Evolutionary conservation across 768 basidiomycete genomes (phyloP), one percentile per base, ranked within the genome.

Genomic region (Naganishia onofrii): DNA sequence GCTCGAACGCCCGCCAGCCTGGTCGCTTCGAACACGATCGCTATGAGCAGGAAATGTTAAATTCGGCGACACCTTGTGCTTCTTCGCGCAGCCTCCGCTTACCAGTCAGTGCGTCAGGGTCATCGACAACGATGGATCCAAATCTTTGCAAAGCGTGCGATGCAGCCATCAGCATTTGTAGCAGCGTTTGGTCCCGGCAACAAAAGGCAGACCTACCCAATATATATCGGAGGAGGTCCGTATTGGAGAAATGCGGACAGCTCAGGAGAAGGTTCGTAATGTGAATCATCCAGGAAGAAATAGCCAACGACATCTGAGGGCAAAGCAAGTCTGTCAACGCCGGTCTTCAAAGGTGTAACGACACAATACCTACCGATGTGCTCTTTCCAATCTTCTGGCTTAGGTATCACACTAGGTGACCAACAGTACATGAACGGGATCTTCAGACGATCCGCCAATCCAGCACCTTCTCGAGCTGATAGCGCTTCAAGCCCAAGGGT

Each of bases 371-470:
- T 58, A 86, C 86, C 87, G 48, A 87, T 87, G 74, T 87, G 80
- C 67, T 84, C 85, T 71, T 84, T 86, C 88, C 88, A 89, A 77
- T 88, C 88, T 17, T 81, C 72, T 0, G 88, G 87, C 73, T 87
- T 87, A 0, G 86, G 86, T 0, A 88, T 85, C 28, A 89, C 73
- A 0, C 84, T 82, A 3, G 85, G 84, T 54, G 85, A 86, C 84
- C 88, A 86, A 74, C 87, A 87, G 74, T 88, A 88, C 3, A 87
- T 87, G 84, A 85, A 87, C 3, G 87, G 87, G 2, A 87, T 78
- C 70, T 85, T 85, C 32, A 87, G 76, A 15, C 84, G 79, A 71
- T 88, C 87, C 2, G 84, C 72, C 10, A 87, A 76, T 32, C 84
- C 82, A 8, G 86, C 83, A 0, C 87, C 88, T 3, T 84, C 83